phyloP scores from a whole-genome alignment of 805 yeast genomes.

The Ogataea degrootiae region DNA sequence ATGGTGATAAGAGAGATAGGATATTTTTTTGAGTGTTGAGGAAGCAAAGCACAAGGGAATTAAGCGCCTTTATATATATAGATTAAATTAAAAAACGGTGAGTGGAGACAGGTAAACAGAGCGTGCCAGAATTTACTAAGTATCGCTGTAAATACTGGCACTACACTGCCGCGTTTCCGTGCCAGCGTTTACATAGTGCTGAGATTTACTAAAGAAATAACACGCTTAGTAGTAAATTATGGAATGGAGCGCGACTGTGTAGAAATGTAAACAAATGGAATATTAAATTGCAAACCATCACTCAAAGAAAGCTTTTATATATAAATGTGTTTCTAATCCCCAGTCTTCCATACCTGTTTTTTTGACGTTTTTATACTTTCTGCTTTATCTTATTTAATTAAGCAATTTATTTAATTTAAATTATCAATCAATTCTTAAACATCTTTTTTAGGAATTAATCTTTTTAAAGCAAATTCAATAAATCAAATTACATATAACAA shows the following conservation, averaged over 20 bases:
- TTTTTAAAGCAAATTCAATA: neutral
- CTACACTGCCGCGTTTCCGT: too few relatives aligned
- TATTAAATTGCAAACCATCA: too few relatives aligned
- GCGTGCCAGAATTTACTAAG: too few relatives aligned
- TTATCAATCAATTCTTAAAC: neutral
- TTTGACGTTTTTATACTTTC: neutral
- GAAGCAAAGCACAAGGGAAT: neutral
- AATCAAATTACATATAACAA: constrained; percentile 6
- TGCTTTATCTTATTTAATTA: constrained; percentile 6
- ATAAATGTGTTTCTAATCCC: too few relatives aligned
- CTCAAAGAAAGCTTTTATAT: too few relatives aligned
- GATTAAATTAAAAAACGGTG: neutral
- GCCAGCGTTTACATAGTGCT: too few relatives aligned
- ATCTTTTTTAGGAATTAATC: neutral
- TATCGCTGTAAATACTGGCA: too few relatives aligned
- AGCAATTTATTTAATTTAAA: neutral
- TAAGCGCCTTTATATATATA: neutral
- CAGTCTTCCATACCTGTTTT: too few relatives aligned
- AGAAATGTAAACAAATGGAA: too few relatives aligned
- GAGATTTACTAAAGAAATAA: too few relatives aligned
- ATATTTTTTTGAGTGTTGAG: neutral
- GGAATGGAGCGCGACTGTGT: too few relatives aligned
- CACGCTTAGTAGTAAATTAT: too few relatives aligned
- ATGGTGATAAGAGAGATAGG: constrained; percentile 10
- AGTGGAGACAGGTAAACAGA: neutral